Evolutionary conservation across 495 filamentous ascomycete genomes (phyloP).

Genomic region (Trichodelitschia bisporula): DNA sequence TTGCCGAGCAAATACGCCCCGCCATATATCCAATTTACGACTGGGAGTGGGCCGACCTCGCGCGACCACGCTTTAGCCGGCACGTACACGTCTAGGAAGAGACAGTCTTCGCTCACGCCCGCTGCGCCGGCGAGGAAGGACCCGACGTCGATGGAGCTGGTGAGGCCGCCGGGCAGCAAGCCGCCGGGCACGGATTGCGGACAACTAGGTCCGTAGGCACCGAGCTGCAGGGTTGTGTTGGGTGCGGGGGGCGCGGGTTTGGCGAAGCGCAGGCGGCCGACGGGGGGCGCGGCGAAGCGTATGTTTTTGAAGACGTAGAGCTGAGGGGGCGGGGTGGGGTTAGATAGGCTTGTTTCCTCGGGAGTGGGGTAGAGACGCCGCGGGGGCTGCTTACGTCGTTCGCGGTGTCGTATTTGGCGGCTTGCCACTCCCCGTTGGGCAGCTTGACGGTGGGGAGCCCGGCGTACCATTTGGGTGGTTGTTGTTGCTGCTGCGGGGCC

Average conservation of each 20-base stretch:
- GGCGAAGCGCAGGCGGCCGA: slow-evolving; percentile 27
- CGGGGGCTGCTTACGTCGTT: not conserved
- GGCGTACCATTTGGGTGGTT: too few relatives aligned
- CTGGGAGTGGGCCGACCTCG: too few relatives aligned
- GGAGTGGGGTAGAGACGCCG: too few relatives aligned
- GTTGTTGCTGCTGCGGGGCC: too few relatives aligned
- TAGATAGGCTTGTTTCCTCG: not conserved
- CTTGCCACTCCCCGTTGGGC: not conserved
- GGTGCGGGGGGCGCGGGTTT: slow-evolving; percentile 23
- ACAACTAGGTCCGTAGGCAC: not conserved
- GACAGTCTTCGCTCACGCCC: slow-evolving; percentile 14
- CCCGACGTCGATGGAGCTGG: slow-evolving; percentile 4
- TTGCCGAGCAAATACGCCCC: not conserved
- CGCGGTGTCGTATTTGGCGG: not conserved
- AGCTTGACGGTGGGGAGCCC: not conserved
- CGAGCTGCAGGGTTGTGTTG: not conserved
- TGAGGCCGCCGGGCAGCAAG: too few relatives aligned
- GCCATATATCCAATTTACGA: not conserved
- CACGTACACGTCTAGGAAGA: slow-evolving; percentile 20
- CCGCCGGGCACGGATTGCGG: not conserved
- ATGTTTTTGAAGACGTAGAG: slow-evolving; percentile 29
- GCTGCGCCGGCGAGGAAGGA: not conserved
- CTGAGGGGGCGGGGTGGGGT: slow-evolving; percentile 1
- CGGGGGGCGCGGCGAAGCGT: slow-evolving; percentile 29
- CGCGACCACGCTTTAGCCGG: slow-evolving; percentile 17